phyloP scores from a whole-genome alignment of 306 rosid species.

The Cicer arietinum region DNA sequence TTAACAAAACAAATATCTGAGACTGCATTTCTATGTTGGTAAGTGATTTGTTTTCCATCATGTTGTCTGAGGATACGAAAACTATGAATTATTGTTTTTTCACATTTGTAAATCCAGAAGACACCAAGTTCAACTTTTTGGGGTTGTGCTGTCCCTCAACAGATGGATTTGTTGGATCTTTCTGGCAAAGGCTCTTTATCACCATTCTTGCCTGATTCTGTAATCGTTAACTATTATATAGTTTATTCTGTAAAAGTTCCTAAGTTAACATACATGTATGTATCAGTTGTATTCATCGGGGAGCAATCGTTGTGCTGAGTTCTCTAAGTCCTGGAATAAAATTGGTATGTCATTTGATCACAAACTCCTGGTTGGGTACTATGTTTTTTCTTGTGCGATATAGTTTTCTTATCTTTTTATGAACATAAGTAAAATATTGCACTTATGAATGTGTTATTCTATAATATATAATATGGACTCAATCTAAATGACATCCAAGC shows the following conservation, averaged over 20 bases:
- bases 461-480: constrained; percentile 4
- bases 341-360: constrained; percentile 62
- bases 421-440: constrained; percentile 1
- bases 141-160: constrained; percentile 3
- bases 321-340: constrained; percentile 71
- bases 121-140: constrained; percentile 11
- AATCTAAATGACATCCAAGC: constrained; percentile 29
- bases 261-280: constrained; percentile 38
- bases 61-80: constrained; percentile 27
- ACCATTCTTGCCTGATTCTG: constrained; percentile 2
- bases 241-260: constrained; percentile 10
- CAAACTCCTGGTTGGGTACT: constrained; percentile 9
- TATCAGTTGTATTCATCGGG: constrained; percentile 80
- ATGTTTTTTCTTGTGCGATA: not conserved
- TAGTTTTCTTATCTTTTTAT: constrained; percentile 22
- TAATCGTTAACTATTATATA: not conserved
- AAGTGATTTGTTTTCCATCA: constrained; percentile 34
- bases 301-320: constrained; percentile 71
- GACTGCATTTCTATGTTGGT: constrained; percentile 23
- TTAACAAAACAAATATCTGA: constrained; percentile 1
- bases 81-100: constrained; percentile 5
- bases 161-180: constrained; percentile 37
- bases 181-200: constrained; percentile 3
- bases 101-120: constrained; percentile 28
- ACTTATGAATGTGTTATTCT: not conserved